Evolutionary conservation across 441 rosid genomes (phyloP), one percentile per base, ranked within the genome.

Genomic region (Rhodomyrtus psidioides): DNA sequence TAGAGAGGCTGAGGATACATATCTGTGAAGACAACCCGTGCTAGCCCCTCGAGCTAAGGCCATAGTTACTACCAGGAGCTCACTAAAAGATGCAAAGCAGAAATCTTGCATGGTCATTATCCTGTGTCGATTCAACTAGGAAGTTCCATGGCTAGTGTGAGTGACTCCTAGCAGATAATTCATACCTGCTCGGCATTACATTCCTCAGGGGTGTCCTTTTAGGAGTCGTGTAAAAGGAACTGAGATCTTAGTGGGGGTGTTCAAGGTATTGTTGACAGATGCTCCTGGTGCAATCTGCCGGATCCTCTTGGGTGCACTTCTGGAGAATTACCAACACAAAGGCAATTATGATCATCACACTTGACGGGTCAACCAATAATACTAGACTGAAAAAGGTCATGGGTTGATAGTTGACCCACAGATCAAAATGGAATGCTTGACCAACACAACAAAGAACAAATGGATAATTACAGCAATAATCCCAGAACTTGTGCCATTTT

Each of bases 171-270:
- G 10, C 70, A 59, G 70, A 27, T 59, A 27, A 14, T 59, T 59
- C 70, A 2, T 27, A 27, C 10, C 70, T 6, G 70, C 28, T 27
- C 4, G 30, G 39, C 89, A 87, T 95, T 95, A 55, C 98, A 94
- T 79, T 94, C 98, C 98, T 94, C 96, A 15, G 98, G 98, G 42
- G 96, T 92, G 75, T 89, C 91, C 89, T 94, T 95, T 96, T 88
- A 95, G 87, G 87, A 49, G 97, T 95, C 96, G 92, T 95, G 92
- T 96, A 94, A 87, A 96, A 96, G 75, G 98, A 94, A 83, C 98
- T 95, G 87, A 96, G 98, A 84, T 95, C 82, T 88, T 90, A 44
- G 92, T 94, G 84, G 94, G 97, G 55, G 98, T 94, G 87, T 94
- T 96, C 2, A 30, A 96, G 92, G 88, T 89, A 89, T 88, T 88